These are phyloP conservation scores for Microsporum ferrugineum DNA, from an alignment of 2,329 filamentous ascomycete genomes.

Conservation along the genomic window DNA sequence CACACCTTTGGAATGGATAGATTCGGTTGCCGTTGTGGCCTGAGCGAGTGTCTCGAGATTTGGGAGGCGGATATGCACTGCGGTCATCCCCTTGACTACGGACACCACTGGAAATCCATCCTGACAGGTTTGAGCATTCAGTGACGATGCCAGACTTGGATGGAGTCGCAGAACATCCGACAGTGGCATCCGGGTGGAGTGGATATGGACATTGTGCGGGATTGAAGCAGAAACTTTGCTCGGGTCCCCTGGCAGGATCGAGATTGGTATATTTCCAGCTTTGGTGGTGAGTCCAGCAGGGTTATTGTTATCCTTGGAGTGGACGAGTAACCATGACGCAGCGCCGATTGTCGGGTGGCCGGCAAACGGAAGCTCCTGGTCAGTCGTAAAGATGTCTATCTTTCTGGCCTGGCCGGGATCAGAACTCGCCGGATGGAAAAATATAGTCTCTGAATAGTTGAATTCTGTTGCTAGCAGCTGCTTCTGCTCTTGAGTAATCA, in stretches of 20 bases:
- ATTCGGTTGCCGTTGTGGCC: conserved; percentile 19
- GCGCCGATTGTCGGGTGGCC: conserved; percentile 53
- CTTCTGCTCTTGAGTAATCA: conserved; percentile 43
- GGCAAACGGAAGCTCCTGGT: conserved; percentile 49
- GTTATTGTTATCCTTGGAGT: conserved; percentile 15
- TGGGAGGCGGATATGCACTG: conserved; percentile 36
- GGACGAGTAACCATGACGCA: conserved; percentile 36
- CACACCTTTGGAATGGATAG: conserved; percentile 13
- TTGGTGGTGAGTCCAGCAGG: conserved; percentile 23
- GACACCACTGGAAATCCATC: conserved; percentile 42
- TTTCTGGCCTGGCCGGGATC: conserved; percentile 39
- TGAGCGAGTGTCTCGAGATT: conserved; percentile 47
- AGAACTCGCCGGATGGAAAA: conserved; percentile 40
- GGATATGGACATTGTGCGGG: conserved; percentile 56
- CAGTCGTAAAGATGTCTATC: conserved; percentile 50
- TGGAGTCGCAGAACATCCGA: conserved; percentile 18
- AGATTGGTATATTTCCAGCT: conserved; percentile 36
- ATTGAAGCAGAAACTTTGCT: conserved; percentile 49
- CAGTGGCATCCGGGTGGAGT: conserved; percentile 31
- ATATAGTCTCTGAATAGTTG: conserved; percentile 54
- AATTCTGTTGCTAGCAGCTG: conserved; percentile 51
- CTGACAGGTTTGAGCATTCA: conserved; percentile 14
- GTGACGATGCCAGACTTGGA: conserved; percentile 16
- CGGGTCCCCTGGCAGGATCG: conserved; percentile 23
- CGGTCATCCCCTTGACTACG: conserved; percentile 61